phyloP scores from a whole-genome alignment of 352 stramenopile species.

The Heterotrichella gracilis region DNA sequence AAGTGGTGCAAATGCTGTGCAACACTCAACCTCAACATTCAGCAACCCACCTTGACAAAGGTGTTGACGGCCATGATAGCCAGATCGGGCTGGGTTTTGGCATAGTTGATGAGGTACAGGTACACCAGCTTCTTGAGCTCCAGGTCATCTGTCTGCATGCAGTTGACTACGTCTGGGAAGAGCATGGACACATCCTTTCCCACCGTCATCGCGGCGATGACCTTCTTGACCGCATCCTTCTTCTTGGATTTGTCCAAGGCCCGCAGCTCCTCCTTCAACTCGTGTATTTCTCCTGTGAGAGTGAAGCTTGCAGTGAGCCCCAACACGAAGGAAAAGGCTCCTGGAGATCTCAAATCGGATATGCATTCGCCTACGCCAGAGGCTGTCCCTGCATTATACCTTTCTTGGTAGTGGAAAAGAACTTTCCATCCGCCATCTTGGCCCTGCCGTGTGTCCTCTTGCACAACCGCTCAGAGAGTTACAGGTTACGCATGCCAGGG shows the following conservation, averaged over 20 bases:
- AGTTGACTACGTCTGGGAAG: slow-evolving; percentile 97
- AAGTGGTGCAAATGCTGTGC: too few relatives aligned
- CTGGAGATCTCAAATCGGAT: too few relatives aligned
- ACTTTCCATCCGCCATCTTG: too few relatives aligned
- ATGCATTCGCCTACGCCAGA: too few relatives aligned
- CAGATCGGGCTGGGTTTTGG: slow-evolving; percentile 90
- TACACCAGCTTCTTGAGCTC: slow-evolving; percentile 98
- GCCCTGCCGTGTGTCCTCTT: too few relatives aligned
- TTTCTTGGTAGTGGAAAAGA: slow-evolving; percentile 96
- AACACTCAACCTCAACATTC: not conserved
- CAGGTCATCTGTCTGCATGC: slow-evolving; percentile 84
- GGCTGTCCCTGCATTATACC: too few relatives aligned
- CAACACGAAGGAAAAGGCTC: too few relatives aligned
- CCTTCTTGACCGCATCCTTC: slow-evolving; percentile 93
- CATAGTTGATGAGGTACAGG: slow-evolving; percentile 98
- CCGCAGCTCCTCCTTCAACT: slow-evolving; percentile 77
- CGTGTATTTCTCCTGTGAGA: slow-evolving; percentile 79
- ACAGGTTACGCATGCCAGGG: too few relatives aligned
- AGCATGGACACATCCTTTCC: slow-evolving; percentile 93
- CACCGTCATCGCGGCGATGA: slow-evolving; percentile 96
- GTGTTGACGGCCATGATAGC: slow-evolving; percentile 96
- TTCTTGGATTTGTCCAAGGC: slow-evolving; percentile 79
- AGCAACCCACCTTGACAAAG: too few relatives aligned
- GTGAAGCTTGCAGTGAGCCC: too few relatives aligned
- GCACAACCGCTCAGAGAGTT: too few relatives aligned